phyloP scores from a whole-genome alignment of 2,329 filamentous ascomycete species.

The Aotearoamyces nothofagi region DNA sequence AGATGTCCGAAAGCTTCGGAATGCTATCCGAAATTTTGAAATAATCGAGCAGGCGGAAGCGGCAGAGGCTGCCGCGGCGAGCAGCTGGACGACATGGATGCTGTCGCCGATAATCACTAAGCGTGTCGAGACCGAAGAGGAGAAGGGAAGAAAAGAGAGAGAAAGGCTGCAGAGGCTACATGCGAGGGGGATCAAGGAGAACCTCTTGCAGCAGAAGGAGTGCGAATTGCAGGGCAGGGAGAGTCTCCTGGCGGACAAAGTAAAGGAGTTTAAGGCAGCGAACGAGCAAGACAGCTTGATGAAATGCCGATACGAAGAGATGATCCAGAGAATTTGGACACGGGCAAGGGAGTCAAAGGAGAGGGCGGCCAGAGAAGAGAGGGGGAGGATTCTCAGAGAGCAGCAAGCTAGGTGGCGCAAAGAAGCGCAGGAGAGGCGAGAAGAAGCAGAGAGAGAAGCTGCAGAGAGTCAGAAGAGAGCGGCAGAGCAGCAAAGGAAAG shows the following conservation, averaged over 20 bases:
- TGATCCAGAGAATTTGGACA: background rate
- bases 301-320: constrained; percentile 5
- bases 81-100: constrained; percentile 19
- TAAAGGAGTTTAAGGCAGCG: too few relatives aligned
- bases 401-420: too few relatives aligned
- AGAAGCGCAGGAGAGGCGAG: constrained; percentile 5
- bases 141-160: too few relatives aligned
- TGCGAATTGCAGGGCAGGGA: too few relatives aligned
- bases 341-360: constrained; percentile 1
- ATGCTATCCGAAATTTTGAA: constrained; percentile 15
- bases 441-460: constrained; percentile 6
- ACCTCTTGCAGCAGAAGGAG: too few relatives aligned
- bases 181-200: too few relatives aligned
- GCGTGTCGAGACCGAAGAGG: too few relatives aligned
- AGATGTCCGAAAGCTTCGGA: constrained; percentile 12
- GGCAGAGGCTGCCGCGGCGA: constrained; percentile 16
- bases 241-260: too few relatives aligned
- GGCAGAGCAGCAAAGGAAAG: too few relatives aligned
- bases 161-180: too few relatives aligned
- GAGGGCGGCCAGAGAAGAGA: background rate
- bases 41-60: constrained; percentile 16
- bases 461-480: too few relatives aligned
- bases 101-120: too few relatives aligned
- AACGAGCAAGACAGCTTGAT: constrained; percentile 12
- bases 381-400: constrained; percentile 6